These are phyloP conservation scores for Nicotiana paniculata DNA, from an alignment of 257 asterid species.

Conservation along the genomic window DNA sequence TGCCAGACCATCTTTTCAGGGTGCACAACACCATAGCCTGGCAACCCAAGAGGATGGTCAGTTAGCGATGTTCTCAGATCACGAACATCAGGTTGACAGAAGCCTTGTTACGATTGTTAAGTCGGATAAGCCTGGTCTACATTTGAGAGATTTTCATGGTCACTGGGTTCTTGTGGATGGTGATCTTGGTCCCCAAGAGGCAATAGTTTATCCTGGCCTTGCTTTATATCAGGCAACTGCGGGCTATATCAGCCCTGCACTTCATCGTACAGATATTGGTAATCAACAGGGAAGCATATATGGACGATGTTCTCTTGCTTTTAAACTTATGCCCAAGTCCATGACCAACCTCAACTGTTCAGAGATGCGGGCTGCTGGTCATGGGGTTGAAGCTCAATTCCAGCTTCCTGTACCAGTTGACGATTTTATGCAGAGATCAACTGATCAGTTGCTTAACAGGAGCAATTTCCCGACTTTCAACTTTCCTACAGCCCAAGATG, in stretches of 20 bases:
- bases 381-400: slow-evolving; percentile 89
- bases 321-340: slow-evolving; percentile 94
- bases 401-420: slow-evolving; percentile 90
- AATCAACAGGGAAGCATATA: slow-evolving; percentile 54
- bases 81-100: slow-evolving; percentile 74
- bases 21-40: slow-evolving; percentile 72
- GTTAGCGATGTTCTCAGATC: slow-evolving; percentile 69
- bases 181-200: slow-evolving; percentile 95
- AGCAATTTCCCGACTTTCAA: slow-evolving; percentile 45
- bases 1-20: slow-evolving; percentile 86
- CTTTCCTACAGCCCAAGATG: slow-evolving; percentile 75
- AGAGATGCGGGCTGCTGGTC: slow-evolving; percentile 98
- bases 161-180: slow-evolving; percentile 86
- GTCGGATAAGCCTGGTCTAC: slow-evolving; percentile 80
- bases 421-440: slow-evolving; percentile 90
- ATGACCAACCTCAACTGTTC: slow-evolving; percentile 79
- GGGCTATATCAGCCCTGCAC: slow-evolving; percentile 81
- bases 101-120: slow-evolving; percentile 71
- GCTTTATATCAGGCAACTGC: slow-evolving; percentile 97
- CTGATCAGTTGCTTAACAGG: slow-evolving; percentile 77
- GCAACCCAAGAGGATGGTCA: slow-evolving; percentile 73
- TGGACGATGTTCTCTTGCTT: slow-evolving; percentile 78
- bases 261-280: slow-evolving; percentile 52
- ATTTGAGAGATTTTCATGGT: slow-evolving; percentile 82
- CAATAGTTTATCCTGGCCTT: slow-evolving; percentile 80